Evolutionary conservation across 192 early-diverging fungal species (phyloP).

Genomic region (Pecoramyces ruminantium): DNA sequence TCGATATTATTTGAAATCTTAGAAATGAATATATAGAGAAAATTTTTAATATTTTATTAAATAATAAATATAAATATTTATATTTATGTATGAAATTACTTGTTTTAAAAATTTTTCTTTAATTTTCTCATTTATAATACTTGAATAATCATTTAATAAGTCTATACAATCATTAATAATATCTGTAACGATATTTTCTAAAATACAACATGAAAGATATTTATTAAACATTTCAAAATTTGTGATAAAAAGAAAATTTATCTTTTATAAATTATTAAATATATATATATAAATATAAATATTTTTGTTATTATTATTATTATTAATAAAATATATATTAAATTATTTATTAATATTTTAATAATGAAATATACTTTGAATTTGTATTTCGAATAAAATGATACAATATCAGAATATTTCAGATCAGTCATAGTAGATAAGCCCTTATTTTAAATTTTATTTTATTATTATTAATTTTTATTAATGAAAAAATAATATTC

Average conservation of each 20-base stretch:
- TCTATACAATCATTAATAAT: neutral
- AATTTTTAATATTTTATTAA: no score
- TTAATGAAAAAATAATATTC: no score
- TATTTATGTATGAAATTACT: no score
- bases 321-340: no score
- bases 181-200: neutral
- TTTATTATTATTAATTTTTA: no score
- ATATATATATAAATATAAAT: no score
- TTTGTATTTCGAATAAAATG: neutral
- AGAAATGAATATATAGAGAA: no score
- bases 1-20: no score
- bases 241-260: neutral
- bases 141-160: neutral
- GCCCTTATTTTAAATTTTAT: no score
- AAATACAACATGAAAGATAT: neutral
- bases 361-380: neutral
- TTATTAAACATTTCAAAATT: neutral
- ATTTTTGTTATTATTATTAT: no score
- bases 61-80: no score
- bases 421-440: neutral
- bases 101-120: neutral
- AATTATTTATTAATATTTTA: no score
- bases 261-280: neutral
- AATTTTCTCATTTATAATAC: neutral
- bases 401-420: neutral